phyloP scores from a whole-genome alignment of 768 basidiomycete genomes.

The Porphyrellus cyaneotinctus region DNA sequence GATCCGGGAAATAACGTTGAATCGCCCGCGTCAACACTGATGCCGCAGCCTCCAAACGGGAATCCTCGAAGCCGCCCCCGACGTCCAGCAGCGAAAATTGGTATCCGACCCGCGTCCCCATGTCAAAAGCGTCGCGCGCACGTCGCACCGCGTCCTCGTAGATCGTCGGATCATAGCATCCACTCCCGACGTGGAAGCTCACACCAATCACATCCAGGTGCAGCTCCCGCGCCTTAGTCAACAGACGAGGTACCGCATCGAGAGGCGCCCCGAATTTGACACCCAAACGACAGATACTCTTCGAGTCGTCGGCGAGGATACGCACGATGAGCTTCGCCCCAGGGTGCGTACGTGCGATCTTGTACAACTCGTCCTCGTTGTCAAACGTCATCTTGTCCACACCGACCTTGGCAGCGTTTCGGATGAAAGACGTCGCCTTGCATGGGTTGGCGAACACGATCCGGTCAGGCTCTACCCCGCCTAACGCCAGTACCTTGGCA shows the following conservation, averaged over 20 bases:
- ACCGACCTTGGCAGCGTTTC: slow-evolving; percentile 70
- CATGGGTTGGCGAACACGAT: slow-evolving; percentile 99
- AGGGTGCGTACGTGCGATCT: slow-evolving; percentile 80
- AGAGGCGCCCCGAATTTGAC: slow-evolving; percentile 96
- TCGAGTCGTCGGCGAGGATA: slow-evolving; percentile 97
- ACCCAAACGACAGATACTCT: slow-evolving; percentile 88
- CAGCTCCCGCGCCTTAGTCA: slow-evolving; percentile 75
- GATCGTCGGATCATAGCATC: slow-evolving; percentile 88
- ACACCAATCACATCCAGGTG: slow-evolving; percentile 86
- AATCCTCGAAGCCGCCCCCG: slow-evolving; percentile 94
- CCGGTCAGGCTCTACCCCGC: slow-evolving; percentile 69
- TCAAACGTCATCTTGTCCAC: slow-evolving; percentile 98
- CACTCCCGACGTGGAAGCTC: slow-evolving; percentile 97
- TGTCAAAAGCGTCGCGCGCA: slow-evolving; percentile 80
- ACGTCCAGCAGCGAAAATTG: slow-evolving; percentile 83
- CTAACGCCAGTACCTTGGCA: slow-evolving; percentile 65
- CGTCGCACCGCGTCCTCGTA: slow-evolving; percentile 88
- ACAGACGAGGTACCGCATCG: slow-evolving; percentile 68
- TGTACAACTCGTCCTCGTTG: slow-evolving; percentile 93
- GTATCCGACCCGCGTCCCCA: slow-evolving; percentile 80
- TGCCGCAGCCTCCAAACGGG: slow-evolving; percentile 78
- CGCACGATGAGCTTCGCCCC: slow-evolving; percentile 84
- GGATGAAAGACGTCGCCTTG: slow-evolving; percentile 93
- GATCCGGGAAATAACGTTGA: slow-evolving; percentile 73
- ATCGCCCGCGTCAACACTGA: slow-evolving; percentile 65